Conservation (phyloP, 345 rosid genomes). For the Salix suchowensis region DNA sequence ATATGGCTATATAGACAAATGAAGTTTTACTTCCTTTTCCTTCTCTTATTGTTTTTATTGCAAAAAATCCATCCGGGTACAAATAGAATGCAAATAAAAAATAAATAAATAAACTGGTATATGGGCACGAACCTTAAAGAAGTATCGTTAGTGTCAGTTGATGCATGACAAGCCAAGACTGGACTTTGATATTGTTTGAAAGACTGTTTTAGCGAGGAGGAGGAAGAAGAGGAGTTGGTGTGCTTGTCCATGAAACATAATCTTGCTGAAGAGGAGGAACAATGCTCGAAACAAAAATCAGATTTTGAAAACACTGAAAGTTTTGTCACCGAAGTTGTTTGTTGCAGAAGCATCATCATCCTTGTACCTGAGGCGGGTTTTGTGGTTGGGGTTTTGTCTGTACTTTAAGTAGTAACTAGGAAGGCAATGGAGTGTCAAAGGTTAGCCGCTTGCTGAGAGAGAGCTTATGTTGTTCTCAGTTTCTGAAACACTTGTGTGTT, state of each 20-base stretch:
- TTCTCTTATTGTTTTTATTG: background rate
- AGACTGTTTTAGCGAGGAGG: background rate
- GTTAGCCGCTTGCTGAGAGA: background rate
- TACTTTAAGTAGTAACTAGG: background rate
- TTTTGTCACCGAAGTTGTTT: background rate
- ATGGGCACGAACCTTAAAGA: background rate
- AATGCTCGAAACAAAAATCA: background rate
- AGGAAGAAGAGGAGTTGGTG: background rate
- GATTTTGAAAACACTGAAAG: background rate
- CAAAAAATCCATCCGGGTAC: background rate
- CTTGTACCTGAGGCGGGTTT: background rate
- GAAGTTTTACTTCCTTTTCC: too few relatives aligned
- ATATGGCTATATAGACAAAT: too few relatives aligned
- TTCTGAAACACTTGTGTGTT: background rate
- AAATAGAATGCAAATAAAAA: background rate
- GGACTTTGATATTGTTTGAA: background rate
- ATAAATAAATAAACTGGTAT: too few relatives aligned
- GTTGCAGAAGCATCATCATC: slow-evolving; percentile 6
- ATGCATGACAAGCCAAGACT: background rate
- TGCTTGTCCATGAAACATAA: slow-evolving; percentile 5
- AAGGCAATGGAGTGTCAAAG: background rate
- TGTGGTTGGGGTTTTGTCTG: background rate
- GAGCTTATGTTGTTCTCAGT: too few relatives aligned
- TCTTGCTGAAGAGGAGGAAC: background rate
- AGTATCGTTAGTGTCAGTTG: background rate